Percentiles rank a stretch among this genome's conserved stretches.
These are phyloP conservation scores for Russula olivacea DNA, from an alignment of 768 basidiomycete species.

Conservation along the genomic window DNA sequence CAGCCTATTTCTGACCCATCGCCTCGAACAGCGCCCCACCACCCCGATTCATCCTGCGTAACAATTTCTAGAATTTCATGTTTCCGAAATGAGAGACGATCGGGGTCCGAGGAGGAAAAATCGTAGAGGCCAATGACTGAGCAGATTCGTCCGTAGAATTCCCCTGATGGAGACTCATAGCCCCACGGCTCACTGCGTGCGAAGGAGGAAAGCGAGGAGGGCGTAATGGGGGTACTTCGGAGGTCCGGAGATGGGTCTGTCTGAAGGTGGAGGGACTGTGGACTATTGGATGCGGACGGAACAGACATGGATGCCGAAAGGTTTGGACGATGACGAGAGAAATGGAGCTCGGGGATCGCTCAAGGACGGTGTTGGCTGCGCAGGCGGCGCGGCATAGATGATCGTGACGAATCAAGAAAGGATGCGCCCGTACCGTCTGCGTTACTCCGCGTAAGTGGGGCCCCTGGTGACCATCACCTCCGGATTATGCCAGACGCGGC, in stretches of 20 bases:
- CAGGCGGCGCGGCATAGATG: not conserved
- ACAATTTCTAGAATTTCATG: slow-evolving; percentile 65
- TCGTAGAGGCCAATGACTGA: slow-evolving; percentile 63
- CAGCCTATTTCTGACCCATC: slow-evolving; percentile 56
- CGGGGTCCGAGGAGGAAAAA: slow-evolving; percentile 55
- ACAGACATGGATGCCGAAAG: slow-evolving; percentile 12
- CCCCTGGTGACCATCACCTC: slow-evolving; percentile 21
- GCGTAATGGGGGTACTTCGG: not conserved
- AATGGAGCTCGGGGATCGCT: not conserved
- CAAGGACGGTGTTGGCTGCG: not conserved
- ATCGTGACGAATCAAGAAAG: slow-evolving; percentile 3
- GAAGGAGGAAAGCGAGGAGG: slow-evolving; percentile 1
- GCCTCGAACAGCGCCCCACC: slow-evolving; percentile 72
- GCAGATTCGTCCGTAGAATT: slow-evolving; percentile 36
- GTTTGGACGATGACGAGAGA: not conserved
- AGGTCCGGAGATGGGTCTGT: slow-evolving; percentile 7
- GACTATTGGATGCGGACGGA: slow-evolving; percentile 2
- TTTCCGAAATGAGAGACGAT: slow-evolving; percentile 56
- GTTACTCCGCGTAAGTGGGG: not conserved
- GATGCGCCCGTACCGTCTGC: not conserved
- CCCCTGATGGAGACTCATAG: slow-evolving; percentile 29
- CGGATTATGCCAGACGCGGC: not conserved
- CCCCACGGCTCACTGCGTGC: slow-evolving; percentile 15
- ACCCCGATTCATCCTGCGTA: slow-evolving; percentile 64
- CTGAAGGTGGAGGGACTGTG: slow-evolving; percentile 17